These are phyloP conservation scores for Fraxinus paxiana DNA, from an alignment of 305 asterid species.

Conservation along the genomic window DNA sequence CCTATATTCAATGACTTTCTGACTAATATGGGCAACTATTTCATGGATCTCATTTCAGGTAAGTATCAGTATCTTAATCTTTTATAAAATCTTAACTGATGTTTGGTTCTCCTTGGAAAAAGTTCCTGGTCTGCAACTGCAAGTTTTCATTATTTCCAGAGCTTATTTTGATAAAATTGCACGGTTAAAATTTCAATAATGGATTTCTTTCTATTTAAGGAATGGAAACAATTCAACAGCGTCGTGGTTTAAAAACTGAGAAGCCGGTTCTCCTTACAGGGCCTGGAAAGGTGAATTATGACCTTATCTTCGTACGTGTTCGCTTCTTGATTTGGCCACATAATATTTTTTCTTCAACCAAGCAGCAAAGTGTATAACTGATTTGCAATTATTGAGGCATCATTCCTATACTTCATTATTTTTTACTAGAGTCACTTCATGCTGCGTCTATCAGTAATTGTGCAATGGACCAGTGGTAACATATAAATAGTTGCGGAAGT, in stretches of 20 bases:
- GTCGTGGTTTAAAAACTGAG: conserved; percentile 68
- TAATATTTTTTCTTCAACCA: not conserved
- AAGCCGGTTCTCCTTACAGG: conserved; percentile 91
- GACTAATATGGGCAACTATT: not conserved
- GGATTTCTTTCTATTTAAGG: conserved; percentile 39
- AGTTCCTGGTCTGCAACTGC: not conserved
- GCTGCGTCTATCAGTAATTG: not conserved
- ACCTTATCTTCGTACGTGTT: not conserved
- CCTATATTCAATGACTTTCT: not conserved
- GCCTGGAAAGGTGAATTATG: conserved; percentile 71
- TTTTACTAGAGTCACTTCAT: not conserved
- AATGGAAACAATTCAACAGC: conserved; percentile 70
- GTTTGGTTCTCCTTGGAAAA: not conserved
- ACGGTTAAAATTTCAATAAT: conserved; percentile 1
- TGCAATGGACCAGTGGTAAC: not conserved
- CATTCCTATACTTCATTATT: not conserved
- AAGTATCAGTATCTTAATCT: not conserved
- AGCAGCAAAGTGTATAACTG: not conserved
- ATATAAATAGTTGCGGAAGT: not conserved
- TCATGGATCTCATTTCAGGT: not conserved
- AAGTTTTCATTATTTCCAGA: not conserved
- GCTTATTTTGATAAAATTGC: not conserved
- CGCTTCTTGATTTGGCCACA: not conserved
- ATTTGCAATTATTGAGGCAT: not conserved
- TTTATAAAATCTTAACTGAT: not conserved